Evolutionary conservation across 306 rosid species (phyloP), one percentile per base, ranked within the genome.

Genomic region (Abrus pulchellus): DNA sequence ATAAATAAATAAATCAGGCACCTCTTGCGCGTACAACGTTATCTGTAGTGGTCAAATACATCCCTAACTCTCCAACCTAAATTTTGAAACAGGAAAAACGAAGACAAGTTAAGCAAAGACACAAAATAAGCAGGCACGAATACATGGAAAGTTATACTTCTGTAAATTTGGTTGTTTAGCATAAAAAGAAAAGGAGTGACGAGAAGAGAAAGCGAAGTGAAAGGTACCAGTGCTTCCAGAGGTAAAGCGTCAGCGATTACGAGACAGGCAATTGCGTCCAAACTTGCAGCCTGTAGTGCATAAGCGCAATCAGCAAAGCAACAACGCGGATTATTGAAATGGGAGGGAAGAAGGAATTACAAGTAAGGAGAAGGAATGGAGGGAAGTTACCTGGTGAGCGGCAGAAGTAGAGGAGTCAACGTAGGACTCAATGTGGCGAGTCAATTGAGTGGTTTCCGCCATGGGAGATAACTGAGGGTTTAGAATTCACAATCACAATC

Each of bases 1-100:
- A 38, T 61, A 56, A 59, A 43, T 8, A n/a, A 6, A 2, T 6
- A n/a, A n/a, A 63, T 54, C 32, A 43, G 45, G 66, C 70, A 93
- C 99, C 99, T 90, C 98, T 86, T 67, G 96, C 86, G 8, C 97
- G 98, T 78, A 93, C 57, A 52, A 89, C 77, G 50, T 82, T 33
- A 77, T 95, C 94, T 2, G 96, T 87, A 9, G 90, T 88, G 55
- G 98, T 95, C 90, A 93, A 87, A 82, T 93, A 93, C 97, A 95
- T 83, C 49, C 74, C 86, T 97, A 95, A 83, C 84, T 93, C 96
- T 72, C 79, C 80, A 62, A 95, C 92, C 99, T 95, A 62, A 59
- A 75, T 63, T 55, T 43, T 30, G 56, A 47, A 75, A 70, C 67
- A 72, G 61, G 7, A 59, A n/a, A 29, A 78, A 48, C 48, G 61